Evolutionary conservation across 2,329 filamentous ascomycete genomes (phyloP).

Genomic region (Aurifilum marmelostoma): DNA sequence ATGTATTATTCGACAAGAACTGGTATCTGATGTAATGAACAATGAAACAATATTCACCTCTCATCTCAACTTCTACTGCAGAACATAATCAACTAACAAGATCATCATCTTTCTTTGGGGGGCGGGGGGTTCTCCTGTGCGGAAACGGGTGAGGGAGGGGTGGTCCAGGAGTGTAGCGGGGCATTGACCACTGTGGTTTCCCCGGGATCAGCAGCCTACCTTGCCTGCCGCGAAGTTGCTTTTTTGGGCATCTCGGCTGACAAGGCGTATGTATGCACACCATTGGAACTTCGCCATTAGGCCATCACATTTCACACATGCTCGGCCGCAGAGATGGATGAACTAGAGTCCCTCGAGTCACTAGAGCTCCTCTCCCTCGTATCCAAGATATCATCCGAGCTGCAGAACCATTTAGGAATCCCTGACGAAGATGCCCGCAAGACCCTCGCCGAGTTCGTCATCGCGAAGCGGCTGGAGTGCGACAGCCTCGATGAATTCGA

Average conservation of each 20-base stretch:
- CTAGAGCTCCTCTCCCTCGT: constrained; percentile 94
- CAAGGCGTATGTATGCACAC: background rate
- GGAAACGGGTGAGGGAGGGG: background rate
- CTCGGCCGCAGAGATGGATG: constrained; percentile 68
- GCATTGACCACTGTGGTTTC: background rate
- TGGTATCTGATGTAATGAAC: background rate
- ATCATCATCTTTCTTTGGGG: too few relatives aligned
- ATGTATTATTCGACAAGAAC: background rate
- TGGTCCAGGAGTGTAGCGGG: background rate
- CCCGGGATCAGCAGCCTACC: background rate
- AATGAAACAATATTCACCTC: too few relatives aligned
- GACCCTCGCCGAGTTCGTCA: constrained; percentile 94
- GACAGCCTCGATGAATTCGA: constrained; percentile 73
- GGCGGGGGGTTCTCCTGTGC: too few relatives aligned
- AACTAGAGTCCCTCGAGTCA: constrained; percentile 83
- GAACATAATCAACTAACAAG: too few relatives aligned
- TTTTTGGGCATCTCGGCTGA: background rate
- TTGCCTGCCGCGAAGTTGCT: constrained; percentile 6
- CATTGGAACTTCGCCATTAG: background rate
- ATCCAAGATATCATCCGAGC: constrained; percentile 89
- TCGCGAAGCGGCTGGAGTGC: constrained; percentile 83
- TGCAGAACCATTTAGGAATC: constrained; percentile 91
- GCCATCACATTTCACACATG: background rate
- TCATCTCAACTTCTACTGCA: too few relatives aligned
- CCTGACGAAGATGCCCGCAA: constrained; percentile 67